Conservation (phyloP, 2,329 filamentous ascomycete genomes). For the Nothopassalora personata region DNA sequence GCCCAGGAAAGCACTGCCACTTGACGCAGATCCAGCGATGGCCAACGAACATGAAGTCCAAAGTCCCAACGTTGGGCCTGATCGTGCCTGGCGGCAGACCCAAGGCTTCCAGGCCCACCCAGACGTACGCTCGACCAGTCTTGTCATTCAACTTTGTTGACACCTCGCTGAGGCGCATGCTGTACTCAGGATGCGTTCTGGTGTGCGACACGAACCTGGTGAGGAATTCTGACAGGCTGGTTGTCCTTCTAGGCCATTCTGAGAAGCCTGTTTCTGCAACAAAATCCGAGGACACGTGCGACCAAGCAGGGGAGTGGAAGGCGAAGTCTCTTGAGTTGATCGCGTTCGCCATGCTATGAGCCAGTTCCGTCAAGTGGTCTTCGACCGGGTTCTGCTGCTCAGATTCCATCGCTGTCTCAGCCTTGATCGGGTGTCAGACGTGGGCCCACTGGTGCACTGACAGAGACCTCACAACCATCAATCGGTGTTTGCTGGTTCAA, state of each 20-base stretch:
- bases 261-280: background rate
- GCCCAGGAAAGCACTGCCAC: background rate
- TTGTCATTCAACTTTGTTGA: background rate
- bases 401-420: background rate
- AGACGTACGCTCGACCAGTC: background rate
- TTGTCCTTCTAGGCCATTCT: background rate
- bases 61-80: background rate
- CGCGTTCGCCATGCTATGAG: background rate
- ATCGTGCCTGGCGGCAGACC: background rate
- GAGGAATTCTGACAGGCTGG: background rate
- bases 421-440: background rate
- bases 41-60: background rate
- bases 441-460: background rate
- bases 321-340: background rate
- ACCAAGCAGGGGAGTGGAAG: background rate
- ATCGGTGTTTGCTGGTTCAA: background rate
- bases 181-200: background rate
- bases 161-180: background rate
- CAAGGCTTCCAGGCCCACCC: background rate
- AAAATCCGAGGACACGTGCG: background rate
- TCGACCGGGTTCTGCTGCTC: background rate
- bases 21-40: background rate
- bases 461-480: too few species aligned
- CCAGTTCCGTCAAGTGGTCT: background rate
- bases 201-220: background rate